Evolutionary conservation across 2,329 filamentous ascomycete species (phyloP).

Genomic region (Cercospora canescens): DNA sequence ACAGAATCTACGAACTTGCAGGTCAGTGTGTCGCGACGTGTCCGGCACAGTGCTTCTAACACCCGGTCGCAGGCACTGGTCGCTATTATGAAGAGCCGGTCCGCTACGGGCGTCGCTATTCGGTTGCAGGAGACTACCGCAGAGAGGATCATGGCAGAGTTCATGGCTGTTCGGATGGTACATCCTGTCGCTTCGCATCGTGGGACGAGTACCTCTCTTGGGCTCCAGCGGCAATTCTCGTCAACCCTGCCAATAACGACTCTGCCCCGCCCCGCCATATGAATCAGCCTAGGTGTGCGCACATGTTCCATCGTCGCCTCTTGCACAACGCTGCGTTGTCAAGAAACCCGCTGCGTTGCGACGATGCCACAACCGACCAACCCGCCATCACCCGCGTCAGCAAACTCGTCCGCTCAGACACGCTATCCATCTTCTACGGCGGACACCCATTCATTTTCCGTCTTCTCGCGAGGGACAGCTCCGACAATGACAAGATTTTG

Average conservation of each 20-base stretch:
- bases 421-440: slow-evolving; percentile 18
- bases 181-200: not conserved
- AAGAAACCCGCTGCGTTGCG: not conserved
- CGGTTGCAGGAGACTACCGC: not conserved
- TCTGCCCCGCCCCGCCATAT: not conserved
- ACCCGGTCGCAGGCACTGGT: not conserved
- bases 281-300: too few species aligned
- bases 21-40: not conserved
- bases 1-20: not conserved
- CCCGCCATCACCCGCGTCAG: slow-evolving; percentile 9
- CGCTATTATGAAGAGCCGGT: not conserved
- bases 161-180: not conserved
- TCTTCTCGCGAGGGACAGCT: not conserved
- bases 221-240: not conserved
- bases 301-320: too few species aligned
- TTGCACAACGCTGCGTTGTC: too few species aligned
- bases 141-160: not conserved
- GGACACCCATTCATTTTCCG: not conserved
- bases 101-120: not conserved
- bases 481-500: not conserved
- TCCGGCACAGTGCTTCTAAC: not conserved
- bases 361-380: not conserved
- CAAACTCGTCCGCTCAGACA: slow-evolving; percentile 13
- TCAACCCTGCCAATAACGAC: not conserved
- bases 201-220: not conserved